Base-by-base conservation (phyloP, 2,329 filamentous ascomycete species). In the Graphium sp. region DNA sequence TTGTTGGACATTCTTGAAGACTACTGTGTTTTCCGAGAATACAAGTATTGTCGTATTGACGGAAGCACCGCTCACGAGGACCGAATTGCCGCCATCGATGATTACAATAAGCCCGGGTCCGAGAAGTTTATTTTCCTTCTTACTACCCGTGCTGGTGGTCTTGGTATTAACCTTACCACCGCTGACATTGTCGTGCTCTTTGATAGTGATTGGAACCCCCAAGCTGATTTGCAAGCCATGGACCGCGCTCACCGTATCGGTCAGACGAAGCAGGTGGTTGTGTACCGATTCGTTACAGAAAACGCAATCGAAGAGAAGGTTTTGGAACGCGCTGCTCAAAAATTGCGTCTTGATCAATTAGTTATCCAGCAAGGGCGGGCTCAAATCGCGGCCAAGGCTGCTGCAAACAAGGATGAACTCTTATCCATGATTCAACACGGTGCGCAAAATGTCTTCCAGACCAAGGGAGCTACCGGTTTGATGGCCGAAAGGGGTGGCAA, bases 261-360 rank as follows among this genome's bases (percentile, higher is more conserved):
- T 22, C 89, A 98, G 56, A 98, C 83, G 5, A 98, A 98, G 56
- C 89, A 98, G 49, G 89, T 98, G 8, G 69, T 85, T 24, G 89
- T 98, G 4, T 98, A 93, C 58, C 73, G 89, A 34, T 94, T 98
- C 42, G 81, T 98, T 15, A 98, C 91, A 0, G 89, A 98, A 48
- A 91, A 93, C 45, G 89, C 89, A 1, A 95, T 98, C 34, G 89
- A 98, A 47, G 89, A 98, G 54, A 95, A 98, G 56, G 89, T 98
- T 7, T 59, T 98, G 27, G 87, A 98, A 53, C 76, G 89, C 49
- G 89, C 89, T 17, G 89, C 91, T 2, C 89, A 98, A 47, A 98
- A 98, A 54, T 60, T 98, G 34, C 83, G 89, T 35, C 70, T 98
- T 17, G 89, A 98, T 44, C 89, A 98, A 50, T 66, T 98, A 14